These are phyloP conservation scores for Pharus latifolius DNA, from an alignment of 176 grass and related monocot genomes.

Conservation along the genomic window DNA sequence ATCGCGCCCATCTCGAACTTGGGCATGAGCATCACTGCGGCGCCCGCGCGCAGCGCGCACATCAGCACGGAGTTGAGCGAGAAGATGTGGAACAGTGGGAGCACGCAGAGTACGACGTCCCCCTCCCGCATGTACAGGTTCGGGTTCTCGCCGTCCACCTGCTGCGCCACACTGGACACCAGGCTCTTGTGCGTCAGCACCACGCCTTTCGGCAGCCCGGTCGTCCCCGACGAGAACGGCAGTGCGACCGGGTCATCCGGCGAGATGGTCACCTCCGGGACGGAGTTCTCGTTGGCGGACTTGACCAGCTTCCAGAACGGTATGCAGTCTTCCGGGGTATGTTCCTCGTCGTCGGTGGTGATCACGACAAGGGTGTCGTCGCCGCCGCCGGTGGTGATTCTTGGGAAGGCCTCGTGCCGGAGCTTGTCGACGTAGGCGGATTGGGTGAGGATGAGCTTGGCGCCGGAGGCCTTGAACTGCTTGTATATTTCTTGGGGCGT, in stretches of 20 bases:
- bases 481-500: conserved; percentile 72
- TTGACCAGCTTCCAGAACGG: conserved; percentile 43
- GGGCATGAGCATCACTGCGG: conserved; percentile 66
- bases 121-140: conserved; percentile 57
- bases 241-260: conserved; percentile 71
- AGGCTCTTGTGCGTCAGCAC: conserved; percentile 73
- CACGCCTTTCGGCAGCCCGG: conserved; percentile 89
- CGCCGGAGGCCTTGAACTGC: conserved; percentile 45
- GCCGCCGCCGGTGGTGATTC: background rate
- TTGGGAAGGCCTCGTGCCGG: conserved; percentile 37
- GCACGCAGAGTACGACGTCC: conserved; percentile 84
- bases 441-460: conserved; percentile 46
- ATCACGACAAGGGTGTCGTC: background rate
- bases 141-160: conserved; percentile 92
- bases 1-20: conserved; percentile 65
- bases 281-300: background rate
- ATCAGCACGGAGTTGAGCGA: conserved; percentile 81
- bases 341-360: conserved; percentile 34
- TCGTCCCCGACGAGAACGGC: conserved; percentile 88
- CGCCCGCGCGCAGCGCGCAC: conserved; percentile 56
- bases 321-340: conserved; percentile 37
- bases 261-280: conserved; percentile 31
- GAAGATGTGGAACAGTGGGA: conserved; percentile 96
- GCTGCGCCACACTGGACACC: conserved; percentile 69
- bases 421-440: conserved; percentile 59